Evolutionary conservation across 108 stramenopile species (phyloP).

Genomic region (Craspedostauros australis): DNA sequence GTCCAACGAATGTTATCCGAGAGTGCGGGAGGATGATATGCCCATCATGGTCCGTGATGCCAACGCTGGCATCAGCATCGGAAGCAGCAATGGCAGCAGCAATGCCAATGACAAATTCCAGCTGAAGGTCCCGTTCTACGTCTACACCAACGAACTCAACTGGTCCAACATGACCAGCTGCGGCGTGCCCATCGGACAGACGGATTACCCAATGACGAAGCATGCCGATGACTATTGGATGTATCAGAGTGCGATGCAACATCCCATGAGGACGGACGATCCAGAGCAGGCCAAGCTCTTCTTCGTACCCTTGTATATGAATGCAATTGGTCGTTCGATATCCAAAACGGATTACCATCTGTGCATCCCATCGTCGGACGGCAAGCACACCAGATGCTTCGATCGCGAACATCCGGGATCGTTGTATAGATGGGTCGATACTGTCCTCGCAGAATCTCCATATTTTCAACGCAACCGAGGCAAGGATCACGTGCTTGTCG

Average conservation of each 20-base stretch:
- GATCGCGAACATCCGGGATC: too few species aligned
- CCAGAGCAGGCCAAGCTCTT: slow-evolving; percentile 20
- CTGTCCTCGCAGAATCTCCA: background rate
- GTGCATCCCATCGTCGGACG: too few species aligned
- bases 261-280: slow-evolving; percentile 27
- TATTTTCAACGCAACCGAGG: slow-evolving; percentile 16
- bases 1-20: too few species aligned
- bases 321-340: too few species aligned
- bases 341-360: too few species aligned
- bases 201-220: slow-evolving; percentile 1
- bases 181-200: background rate
- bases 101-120: too few species aligned
- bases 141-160: slow-evolving; percentile 8
- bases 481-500: slow-evolving; percentile 12
- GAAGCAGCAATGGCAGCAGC: too few species aligned
- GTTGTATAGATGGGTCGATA: too few species aligned
- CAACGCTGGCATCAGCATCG: too few species aligned
- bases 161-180: slow-evolving; percentile 6
- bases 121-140: slow-evolving; percentile 23
- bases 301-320: slow-evolving; percentile 23
- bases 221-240: slow-evolving; percentile 26
- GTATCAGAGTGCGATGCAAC: slow-evolving; percentile 1
- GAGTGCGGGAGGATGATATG: too few species aligned
- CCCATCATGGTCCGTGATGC: too few species aligned
- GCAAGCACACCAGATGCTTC: too few species aligned